These are phyloP conservation scores for Psidium friedrichsthalianum DNA, from an alignment of 345 rosid genomes.

Conservation along the genomic window DNA sequence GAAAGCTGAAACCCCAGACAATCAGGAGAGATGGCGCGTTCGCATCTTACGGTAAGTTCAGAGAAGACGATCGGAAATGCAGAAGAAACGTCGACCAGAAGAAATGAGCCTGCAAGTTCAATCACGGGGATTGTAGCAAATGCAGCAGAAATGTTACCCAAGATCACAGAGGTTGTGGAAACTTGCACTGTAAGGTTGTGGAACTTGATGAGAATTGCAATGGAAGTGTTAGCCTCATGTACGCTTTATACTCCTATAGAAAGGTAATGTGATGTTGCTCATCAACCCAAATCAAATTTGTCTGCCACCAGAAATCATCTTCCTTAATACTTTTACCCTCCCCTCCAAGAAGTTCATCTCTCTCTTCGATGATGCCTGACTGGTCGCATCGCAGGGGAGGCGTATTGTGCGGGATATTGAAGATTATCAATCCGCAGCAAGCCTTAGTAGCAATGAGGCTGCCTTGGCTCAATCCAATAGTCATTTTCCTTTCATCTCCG, in stretches of 20 bases:
- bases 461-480: neutral
- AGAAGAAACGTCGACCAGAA: neutral
- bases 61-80: neutral
- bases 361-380: neutral
- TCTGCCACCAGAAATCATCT: neutral
- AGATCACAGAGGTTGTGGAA: neutral
- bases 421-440: neutral
- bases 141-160: neutral
- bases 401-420: neutral
- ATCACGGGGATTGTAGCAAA: neutral
- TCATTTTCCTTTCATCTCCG: neutral
- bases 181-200: neutral
- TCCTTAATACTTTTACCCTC: neutral
- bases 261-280: neutral
- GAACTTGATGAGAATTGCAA: neutral
- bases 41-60: neutral
- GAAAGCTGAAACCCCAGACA: neutral
- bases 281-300: neutral
- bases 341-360: neutral
- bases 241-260: neutral
- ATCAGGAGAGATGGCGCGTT: neutral
- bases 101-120: neutral
- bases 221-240: neutral
- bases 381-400: neutral
- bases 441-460: rapidly evolving